phyloP scores from a whole-genome alignment of 495 filamentous ascomycete species.

The Evansstolkia leycettana region DNA sequence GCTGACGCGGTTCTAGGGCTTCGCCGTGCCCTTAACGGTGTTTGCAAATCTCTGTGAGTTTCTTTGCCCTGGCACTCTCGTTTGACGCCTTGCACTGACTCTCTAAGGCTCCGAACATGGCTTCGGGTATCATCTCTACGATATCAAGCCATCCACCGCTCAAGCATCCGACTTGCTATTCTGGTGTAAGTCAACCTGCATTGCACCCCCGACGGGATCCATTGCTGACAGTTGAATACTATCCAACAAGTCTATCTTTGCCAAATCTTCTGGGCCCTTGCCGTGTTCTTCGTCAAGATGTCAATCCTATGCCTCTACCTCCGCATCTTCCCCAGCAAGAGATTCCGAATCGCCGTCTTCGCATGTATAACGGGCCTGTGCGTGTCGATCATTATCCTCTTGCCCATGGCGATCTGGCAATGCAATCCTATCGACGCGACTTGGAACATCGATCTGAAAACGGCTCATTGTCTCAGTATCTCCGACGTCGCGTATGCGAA shows the following conservation, averaged over 20 bases:
- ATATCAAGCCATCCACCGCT: constrained; percentile 2
- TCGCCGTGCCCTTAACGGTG: constrained; percentile 1
- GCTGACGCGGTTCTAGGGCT: background rate
- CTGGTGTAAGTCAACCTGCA: constrained; percentile 4
- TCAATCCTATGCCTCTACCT: constrained; percentile 10
- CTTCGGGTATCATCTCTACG: constrained; percentile 8
- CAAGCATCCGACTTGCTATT: constrained; percentile 1
- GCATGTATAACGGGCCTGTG: constrained; percentile 3
- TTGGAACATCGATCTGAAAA: constrained; percentile 2
- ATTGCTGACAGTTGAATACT: background rate
- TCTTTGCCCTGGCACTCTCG: background rate
- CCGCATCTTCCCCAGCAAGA: constrained; percentile 6
- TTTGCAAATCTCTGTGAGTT: constrained; percentile 4
- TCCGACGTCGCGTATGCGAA: constrained; percentile 6
- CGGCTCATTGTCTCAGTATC: constrained; percentile 5
- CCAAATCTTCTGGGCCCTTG: constrained; percentile 5
- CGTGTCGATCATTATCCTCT: constrained; percentile 1
- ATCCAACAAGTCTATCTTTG: background rate
- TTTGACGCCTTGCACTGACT: background rate
- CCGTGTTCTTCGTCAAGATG: constrained; percentile 9
- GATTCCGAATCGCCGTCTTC: constrained; percentile 1
- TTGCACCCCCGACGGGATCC: no score
- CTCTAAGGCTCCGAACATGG: constrained; percentile 2
- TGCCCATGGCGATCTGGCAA: constrained; percentile 7
- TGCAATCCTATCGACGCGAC: constrained; percentile 5